Percentiles rank a stretch among this genome's conserved stretches.
phyloP scores from a whole-genome alignment of 2,329 filamentous ascomycete genomes.

The Diaporthe citrichinensis region DNA sequence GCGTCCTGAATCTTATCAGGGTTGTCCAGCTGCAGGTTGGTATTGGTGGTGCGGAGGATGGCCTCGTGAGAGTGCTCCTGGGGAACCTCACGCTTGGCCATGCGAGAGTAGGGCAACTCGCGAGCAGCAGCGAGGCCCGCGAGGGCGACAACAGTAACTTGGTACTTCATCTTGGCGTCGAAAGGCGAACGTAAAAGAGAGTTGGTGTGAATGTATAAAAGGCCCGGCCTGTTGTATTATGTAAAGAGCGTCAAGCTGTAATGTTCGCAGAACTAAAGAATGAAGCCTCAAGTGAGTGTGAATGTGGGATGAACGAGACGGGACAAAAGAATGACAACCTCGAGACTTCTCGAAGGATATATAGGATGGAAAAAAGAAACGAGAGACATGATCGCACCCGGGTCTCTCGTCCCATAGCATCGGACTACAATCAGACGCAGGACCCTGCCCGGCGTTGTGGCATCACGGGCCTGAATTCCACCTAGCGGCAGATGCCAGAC shows the following conservation, averaged over 20 bases:
- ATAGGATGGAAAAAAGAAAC: conserved; percentile 14
- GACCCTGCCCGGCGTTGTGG: conserved; percentile 22
- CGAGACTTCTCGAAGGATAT: conserved; percentile 28
- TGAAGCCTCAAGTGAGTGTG: conserved; percentile 36
- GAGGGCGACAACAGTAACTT: conserved; percentile 49
- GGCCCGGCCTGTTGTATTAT: conserved; percentile 38
- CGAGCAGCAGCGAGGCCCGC: conserved; percentile 50
- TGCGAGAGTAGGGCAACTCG: conserved; percentile 46
- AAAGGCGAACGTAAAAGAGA: conserved; percentile 7
- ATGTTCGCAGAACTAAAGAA: conserved; percentile 40
- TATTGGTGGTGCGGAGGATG: conserved; percentile 55
- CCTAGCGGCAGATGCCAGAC: neutral
- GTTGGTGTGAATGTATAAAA: conserved; percentile 21
- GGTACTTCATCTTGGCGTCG: conserved; percentile 50
- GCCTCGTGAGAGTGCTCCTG: conserved; percentile 66
- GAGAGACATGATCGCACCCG: conserved; percentile 7
- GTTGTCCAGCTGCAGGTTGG: conserved; percentile 60
- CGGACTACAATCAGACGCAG: neutral
- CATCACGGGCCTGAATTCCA: conserved; percentile 20
- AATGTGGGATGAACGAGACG: conserved; percentile 14
- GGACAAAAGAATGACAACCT: neutral
- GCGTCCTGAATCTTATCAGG: conserved; percentile 62
- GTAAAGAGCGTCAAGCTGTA: conserved; percentile 38
- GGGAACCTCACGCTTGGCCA: conserved; percentile 62
- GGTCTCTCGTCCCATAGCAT: conserved; percentile 17